These are phyloP conservation scores for Russula brevipes DNA, from an alignment of 768 basidiomycete genomes.

Conservation along the genomic window DNA sequence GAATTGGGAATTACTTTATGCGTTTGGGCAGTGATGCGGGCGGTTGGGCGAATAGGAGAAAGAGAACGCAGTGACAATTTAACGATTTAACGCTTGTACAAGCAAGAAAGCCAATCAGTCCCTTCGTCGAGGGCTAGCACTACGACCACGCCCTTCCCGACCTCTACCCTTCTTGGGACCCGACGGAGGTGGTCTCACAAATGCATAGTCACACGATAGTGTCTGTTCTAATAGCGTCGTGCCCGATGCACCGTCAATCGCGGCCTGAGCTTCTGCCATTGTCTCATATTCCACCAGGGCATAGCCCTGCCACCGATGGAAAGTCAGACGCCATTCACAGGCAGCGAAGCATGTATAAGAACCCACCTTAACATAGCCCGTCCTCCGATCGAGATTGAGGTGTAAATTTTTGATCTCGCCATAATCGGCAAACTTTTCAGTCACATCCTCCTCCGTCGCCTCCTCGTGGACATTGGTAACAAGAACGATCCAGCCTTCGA, in stretches of 20 bases:
- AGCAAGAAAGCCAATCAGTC: constrained; percentile 23
- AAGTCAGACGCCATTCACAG: background rate
- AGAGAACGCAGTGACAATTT: background rate
- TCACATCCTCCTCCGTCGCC: constrained; percentile 94
- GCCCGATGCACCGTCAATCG: constrained; percentile 86
- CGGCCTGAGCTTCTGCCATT: constrained; percentile 87
- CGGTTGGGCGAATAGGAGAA: background rate
- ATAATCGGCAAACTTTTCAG: constrained; percentile 93
- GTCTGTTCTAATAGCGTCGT: constrained; percentile 79
- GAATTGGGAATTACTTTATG: no score
- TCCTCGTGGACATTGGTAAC: constrained; percentile 98
- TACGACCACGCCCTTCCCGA: constrained; percentile 60
- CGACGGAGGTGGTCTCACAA: constrained; percentile 77
- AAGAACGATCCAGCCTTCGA: constrained; percentile 98
- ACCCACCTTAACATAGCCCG: constrained; percentile 95
- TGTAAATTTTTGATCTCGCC: constrained; percentile 98
- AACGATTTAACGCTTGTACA: background rate
- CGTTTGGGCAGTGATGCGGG: no score
- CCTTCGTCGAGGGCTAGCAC: constrained; percentile 71
- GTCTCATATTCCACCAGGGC: constrained; percentile 97
- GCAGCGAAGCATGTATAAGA: background rate
- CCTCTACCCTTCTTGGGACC: constrained; percentile 75
- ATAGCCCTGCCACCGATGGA: constrained; percentile 64
- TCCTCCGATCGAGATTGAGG: constrained; percentile 92
- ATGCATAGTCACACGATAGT: constrained; percentile 88